Evolutionary conservation across 2,329 filamentous ascomycete species (phyloP).

Genomic region (Fusarium miscanthi): DNA sequence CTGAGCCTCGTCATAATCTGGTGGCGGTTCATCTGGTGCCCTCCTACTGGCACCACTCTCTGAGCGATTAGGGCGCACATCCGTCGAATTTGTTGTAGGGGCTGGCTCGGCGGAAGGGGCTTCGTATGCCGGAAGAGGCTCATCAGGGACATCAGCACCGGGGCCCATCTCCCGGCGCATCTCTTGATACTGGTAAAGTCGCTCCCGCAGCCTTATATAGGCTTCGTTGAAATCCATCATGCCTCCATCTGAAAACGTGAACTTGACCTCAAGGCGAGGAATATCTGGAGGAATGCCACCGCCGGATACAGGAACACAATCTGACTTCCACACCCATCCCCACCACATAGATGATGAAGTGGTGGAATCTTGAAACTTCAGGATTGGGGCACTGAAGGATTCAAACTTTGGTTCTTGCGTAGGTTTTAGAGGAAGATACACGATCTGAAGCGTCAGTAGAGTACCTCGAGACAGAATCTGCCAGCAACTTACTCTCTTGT

Average conservation of each 20-base stretch:
- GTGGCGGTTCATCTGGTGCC: conserved; percentile 80
- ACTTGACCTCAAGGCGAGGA: conserved; percentile 79
- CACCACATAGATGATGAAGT: conserved; percentile 87
- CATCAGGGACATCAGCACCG: conserved; percentile 76
- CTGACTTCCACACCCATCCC: conserved; percentile 88
- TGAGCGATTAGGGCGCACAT: conserved; percentile 47
- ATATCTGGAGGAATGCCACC: conserved; percentile 83
- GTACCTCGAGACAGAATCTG: not conserved
- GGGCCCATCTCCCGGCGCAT: conserved; percentile 76
- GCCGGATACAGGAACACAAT: conserved; percentile 82
- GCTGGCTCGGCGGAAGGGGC: conserved; percentile 56
- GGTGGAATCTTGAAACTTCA: conserved; percentile 87
- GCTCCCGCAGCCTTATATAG: conserved; percentile 87
- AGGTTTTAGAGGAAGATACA: conserved; percentile 83
- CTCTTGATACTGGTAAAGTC: conserved; percentile 83
- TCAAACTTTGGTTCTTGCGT: conserved; percentile 73
- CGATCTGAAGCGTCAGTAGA: conserved; percentile 66
- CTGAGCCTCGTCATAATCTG: conserved; percentile 92
- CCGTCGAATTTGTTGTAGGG: conserved; percentile 40
- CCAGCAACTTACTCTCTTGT: conserved; percentile 74
- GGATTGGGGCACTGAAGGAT: conserved; percentile 89
- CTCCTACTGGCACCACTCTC: conserved; percentile 53
- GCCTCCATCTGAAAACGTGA: conserved; percentile 95
- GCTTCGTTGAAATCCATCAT: conserved; percentile 88
- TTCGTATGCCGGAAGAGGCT: conserved; percentile 90